phyloP scores from a whole-genome alignment of 257 asterid genomes.

The Ehretia macrophylla region DNA sequence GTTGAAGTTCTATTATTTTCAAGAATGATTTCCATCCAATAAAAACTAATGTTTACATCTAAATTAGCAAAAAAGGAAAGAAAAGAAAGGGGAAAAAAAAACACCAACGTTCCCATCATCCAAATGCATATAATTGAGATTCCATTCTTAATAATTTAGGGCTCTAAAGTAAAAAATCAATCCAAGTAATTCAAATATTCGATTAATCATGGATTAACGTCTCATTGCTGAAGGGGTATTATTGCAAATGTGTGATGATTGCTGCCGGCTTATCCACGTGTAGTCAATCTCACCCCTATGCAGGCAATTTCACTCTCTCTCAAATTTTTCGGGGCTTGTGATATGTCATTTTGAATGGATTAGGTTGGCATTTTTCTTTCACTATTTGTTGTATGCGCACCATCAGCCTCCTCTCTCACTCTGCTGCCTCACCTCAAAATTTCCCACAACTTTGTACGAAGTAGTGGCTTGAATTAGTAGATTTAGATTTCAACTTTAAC shows the following conservation, averaged over 20 bases:
- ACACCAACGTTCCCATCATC: too few species aligned
- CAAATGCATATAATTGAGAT: too few species aligned
- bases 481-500: constrained; percentile 23
- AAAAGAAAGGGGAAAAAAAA: too few species aligned
- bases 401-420: constrained; percentile 9
- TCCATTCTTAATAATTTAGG: too few species aligned
- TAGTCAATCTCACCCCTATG: constrained; percentile 14
- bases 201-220: too few species aligned
- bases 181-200: too few species aligned
- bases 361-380: constrained; percentile 26
- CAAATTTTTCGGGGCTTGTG: constrained; percentile 18
- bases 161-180: too few species aligned
- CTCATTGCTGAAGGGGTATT: too few species aligned
- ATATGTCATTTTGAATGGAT: constrained; percentile 43
- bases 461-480: constrained; percentile 32
- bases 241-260: constrained; percentile 21
- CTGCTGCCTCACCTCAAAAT: not conserved
- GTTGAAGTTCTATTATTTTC: too few species aligned
- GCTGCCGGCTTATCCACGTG: constrained; percentile 23
- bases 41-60: too few species aligned
- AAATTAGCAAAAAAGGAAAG: too few species aligned
- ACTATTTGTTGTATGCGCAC: constrained; percentile 1
- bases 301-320: constrained; percentile 14
- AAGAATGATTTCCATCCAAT: too few species aligned
- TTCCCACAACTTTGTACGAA: constrained; percentile 2